phyloP scores from a whole-genome alignment of 2,329 filamentous ascomycete genomes.

The Monosporascus sp. region DNA sequence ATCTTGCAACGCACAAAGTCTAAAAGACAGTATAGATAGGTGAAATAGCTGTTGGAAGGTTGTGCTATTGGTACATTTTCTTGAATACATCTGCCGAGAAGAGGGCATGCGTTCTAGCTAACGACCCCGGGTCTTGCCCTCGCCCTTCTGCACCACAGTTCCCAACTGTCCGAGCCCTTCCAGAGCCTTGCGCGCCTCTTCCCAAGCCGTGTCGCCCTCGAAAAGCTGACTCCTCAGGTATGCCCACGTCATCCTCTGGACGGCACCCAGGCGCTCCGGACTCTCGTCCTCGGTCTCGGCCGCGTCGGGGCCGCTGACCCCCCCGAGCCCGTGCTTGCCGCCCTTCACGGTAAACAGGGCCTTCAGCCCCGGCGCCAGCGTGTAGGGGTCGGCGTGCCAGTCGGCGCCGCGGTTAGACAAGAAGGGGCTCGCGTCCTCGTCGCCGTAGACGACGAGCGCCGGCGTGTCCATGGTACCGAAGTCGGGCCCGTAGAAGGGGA shows the following conservation, averaged over 20 bases:
- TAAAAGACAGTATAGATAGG: too few relatives aligned
- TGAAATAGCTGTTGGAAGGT: too few relatives aligned
- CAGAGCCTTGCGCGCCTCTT: slow-evolving; percentile 22
- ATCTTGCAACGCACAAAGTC: too few relatives aligned
- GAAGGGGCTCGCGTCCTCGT: slow-evolving; percentile 28
- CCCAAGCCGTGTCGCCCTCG: slow-evolving; percentile 27
- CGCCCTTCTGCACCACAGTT: slow-evolving; percentile 23
- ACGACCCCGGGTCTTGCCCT: neutral
- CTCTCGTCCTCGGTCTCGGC: slow-evolving; percentile 29
- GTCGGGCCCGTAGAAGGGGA: slow-evolving; percentile 27
- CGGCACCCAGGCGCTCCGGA: slow-evolving; percentile 25
- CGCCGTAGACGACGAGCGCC: slow-evolving; percentile 33
- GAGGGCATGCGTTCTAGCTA: too few relatives aligned
- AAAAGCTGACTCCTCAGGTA: slow-evolving; percentile 32
- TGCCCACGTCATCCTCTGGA: slow-evolving; percentile 33
- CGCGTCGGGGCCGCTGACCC: slow-evolving; percentile 32
- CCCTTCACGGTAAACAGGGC: slow-evolving; percentile 27
- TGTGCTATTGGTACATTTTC: too few relatives aligned
- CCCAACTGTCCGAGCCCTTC: slow-evolving; percentile 19
- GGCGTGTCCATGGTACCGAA: slow-evolving; percentile 30
- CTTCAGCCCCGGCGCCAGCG: slow-evolving; percentile 26
- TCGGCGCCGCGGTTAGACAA: slow-evolving; percentile 28
- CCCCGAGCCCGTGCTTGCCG: slow-evolving; percentile 32
- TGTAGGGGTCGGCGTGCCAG: slow-evolving; percentile 35
- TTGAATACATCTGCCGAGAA: too few relatives aligned